Evolutionary conservation across 192 early-diverging fungal genomes (phyloP).

Genomic region (Entomortierella parvispora): DNA sequence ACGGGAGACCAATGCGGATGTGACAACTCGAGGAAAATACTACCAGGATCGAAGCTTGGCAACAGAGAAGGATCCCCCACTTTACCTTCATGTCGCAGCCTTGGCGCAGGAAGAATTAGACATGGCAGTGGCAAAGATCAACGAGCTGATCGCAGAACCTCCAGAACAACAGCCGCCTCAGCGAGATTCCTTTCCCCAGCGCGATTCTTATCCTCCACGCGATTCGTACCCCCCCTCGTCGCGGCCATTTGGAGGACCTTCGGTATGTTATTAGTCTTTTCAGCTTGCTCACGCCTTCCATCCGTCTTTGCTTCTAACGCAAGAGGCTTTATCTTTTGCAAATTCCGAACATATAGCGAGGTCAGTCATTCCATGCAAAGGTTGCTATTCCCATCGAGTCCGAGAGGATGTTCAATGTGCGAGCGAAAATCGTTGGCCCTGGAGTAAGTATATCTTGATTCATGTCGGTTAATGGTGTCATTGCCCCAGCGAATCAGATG

Average conservation of each 20-base stretch:
- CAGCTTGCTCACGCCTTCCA: not conserved
- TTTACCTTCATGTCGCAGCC: constrained; percentile 83
- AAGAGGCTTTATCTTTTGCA: not conserved
- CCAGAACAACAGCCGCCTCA: constrained; percentile 40
- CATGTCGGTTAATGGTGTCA: not conserved
- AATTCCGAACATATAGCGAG: constrained; percentile 50
- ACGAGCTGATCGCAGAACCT: constrained; percentile 77
- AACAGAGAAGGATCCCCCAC: constrained; percentile 79
- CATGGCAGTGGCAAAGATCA: constrained; percentile 74
- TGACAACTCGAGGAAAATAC: constrained; percentile 87
- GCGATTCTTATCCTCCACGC: no score
- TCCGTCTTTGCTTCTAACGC: not conserved
- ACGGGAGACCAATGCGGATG: constrained; percentile 81
- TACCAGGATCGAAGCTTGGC: constrained; percentile 79
- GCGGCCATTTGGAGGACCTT: constrained; percentile 23
- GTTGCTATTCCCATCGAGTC: constrained; percentile 80
- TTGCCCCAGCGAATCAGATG: not conserved
- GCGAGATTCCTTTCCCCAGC: constrained; percentile 5
- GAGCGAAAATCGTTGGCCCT: constrained; percentile 90
- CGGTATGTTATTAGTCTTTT: constrained; percentile 12
- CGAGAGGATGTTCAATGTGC: constrained; percentile 80
- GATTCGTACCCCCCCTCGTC: constrained; percentile 22
- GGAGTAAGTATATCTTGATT: constrained; percentile 47
- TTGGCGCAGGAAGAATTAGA: constrained; percentile 72
- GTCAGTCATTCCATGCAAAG: constrained; percentile 68